Base-by-base conservation (phyloP, 305 asterid species). In the Lippia alba region DNA sequence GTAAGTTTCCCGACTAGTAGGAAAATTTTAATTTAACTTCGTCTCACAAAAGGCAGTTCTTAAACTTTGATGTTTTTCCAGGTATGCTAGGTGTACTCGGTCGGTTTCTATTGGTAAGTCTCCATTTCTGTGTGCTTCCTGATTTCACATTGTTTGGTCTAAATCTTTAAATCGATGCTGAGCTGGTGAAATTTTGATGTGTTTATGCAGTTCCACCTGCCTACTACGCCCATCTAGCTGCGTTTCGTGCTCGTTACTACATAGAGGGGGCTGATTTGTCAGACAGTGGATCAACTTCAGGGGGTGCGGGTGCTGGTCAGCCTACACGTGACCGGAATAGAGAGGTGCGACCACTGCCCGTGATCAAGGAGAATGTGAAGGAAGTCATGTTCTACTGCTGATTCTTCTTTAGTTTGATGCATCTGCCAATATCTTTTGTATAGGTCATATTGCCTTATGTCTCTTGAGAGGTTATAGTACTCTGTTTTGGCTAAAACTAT, bases 1-100 rank as follows among this genome's bases (percentile, higher is more conserved):
- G 97, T 91, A 79, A 74, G 79, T 70, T 20, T 45, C 12, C 12
- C 6, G 33, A 12, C 17, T 20, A 11, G 1, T 2, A 12, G 6
- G 41, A 33, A 48, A 17, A 18, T 32, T 55, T 24, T 34, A 5
- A 4, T 1, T 0, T 4, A 12, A 32, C 44, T 12, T 24, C 3
- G 30, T 15, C 8, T 46, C 34, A 5, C 62, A 19, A 61, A 44
- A 41, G 7, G 16, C 14, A 14, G 12, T 8, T 12, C 7, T 9
- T 46, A 4, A 36, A 4, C 15, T 18, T 51, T 49, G 8, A 5
- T 1, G 16, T 56, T 70, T 39, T 61, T 67, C 15, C 79, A 93
- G 98, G 33, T 93, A 89, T 61, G 97, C 93, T 0, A 77, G 99
- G 74, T 91, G 96, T 53, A 94, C 99, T 1, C 81, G 94, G 5